Base-by-base conservation (phyloP, 2,329 filamentous ascomycete genomes). In the Trichophyton equinum region DNA sequence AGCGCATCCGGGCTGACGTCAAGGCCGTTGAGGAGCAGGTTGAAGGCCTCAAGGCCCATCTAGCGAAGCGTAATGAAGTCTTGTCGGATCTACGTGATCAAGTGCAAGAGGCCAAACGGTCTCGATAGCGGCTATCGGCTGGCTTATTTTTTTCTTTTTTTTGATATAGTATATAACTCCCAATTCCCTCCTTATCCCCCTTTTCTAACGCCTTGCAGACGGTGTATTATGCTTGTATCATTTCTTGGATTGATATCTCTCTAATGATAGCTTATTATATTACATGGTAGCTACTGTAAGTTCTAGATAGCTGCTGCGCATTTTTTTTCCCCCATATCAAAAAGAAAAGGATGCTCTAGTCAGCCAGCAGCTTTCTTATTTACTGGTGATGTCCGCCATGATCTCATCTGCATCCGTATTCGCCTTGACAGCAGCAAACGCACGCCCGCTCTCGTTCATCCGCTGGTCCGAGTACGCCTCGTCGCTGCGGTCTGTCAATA, bases 21-120 rank as follows among this genome's bases (percentile, higher is more conserved):
- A 82, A 87, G 68, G 88, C 89, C 53, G 89, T 99, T n/a, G 86
- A 83, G 69, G 92, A 97, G 75, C 92, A 99, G 78, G 86, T 99
- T 1, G 91, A 96, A 66, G 91, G 91, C 0, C 74, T 99, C 66
- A 91, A 95, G 77, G 77, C 79, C 63, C 94, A 99, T 78, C 76
- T 96, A 69, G 81, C 84, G 68, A 85, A 85, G 66, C 81, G 94
- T 64, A 84, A 92, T 74, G 83, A 86, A 65, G 83, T 86, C 33
- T 77, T 99, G 68, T 84, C 87, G 56, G 87, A 89, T 72, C 71
- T 97, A 71, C 83, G 84, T 74, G 80, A 84, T 70, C 85, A 96
- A 76, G 87, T 97, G 74, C 91, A 96, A 69, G 86, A 89, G 22
- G 91, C 92, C 81, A 94, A 88, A 62, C 59, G 55, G 49, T 9